Percentiles rank a stretch among this genome's conserved stretches.
These are phyloP conservation scores for Nannochloropsis gaditana DNA, from an alignment of 108 stramenopile species.

Conservation along the genomic window DNA sequence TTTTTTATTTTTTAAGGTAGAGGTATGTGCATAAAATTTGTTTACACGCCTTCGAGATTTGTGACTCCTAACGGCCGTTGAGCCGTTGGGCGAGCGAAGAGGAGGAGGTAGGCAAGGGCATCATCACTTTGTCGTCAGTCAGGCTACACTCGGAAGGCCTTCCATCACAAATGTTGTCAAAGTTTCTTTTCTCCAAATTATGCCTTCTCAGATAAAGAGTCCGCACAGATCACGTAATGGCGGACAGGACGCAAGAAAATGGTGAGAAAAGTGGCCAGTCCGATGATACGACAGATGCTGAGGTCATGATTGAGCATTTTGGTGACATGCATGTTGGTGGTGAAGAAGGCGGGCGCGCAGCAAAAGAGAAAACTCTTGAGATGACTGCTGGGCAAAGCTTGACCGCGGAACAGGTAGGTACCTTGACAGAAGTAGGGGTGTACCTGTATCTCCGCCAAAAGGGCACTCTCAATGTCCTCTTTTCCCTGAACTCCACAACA, in stretches of 20 bases:
- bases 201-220: neutral
- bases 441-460: neutral
- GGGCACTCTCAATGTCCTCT: neutral
- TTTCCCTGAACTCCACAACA: neutral
- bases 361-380: neutral
- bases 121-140: no score
- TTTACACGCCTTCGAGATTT: no score
- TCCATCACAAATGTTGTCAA: no score
- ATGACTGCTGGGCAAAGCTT: neutral
- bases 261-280: neutral
- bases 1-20: no score
- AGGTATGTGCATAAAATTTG: no score
- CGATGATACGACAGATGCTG: neutral
- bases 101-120: no score
- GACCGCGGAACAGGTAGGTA: neutral
- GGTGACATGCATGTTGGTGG: neutral
- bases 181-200: no score
- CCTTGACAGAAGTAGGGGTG: neutral
- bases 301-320: neutral
- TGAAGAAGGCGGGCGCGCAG: neutral
- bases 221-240: neutral
- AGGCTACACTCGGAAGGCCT: no score
- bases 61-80: no score
- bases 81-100: no score
- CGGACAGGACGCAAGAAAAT: no score